phyloP scores from a whole-genome alignment of 371 early-diverging fungal species.

The Actinomortierella ambigua region DNA sequence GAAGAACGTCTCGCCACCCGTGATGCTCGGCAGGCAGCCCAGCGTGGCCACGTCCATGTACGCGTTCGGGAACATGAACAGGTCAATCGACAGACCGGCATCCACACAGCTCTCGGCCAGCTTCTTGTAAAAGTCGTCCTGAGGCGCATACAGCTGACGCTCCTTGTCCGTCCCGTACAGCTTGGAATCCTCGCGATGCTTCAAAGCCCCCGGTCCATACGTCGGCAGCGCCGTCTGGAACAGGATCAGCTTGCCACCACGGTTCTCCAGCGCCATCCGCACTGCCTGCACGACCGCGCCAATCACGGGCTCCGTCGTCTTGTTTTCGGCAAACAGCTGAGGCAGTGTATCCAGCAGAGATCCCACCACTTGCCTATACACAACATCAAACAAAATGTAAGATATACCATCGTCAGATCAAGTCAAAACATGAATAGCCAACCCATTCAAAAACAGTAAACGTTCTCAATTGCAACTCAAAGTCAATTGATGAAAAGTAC shows the following conservation, averaged over 20 bases:
- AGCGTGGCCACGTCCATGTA: constrained; percentile 89
- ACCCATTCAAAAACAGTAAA: too few relatives aligned
- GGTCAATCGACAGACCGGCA: constrained; percentile 82
- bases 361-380: constrained; percentile 69
- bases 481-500: background rate
- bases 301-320: constrained; percentile 73
- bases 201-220: constrained; percentile 85
- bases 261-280: constrained; percentile 70
- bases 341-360: constrained; percentile 83
- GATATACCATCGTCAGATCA: constrained; percentile 12
- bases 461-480: too few relatives aligned
- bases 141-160: constrained; percentile 80
- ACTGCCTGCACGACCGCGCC: constrained; percentile 87
- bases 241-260: constrained; percentile 86
- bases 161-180: constrained; percentile 92
- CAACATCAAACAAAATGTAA: background rate
- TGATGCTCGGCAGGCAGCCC: constrained; percentile 78
- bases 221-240: constrained; percentile 88
- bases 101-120: constrained; percentile 80
- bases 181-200: constrained; percentile 86
- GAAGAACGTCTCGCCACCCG: constrained; percentile 87
- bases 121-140: constrained; percentile 83
- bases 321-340: constrained; percentile 78
- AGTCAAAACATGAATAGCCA: too few relatives aligned
- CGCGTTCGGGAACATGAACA: constrained; percentile 86